Percentiles rank a stretch among this genome's conserved stretches.
Evolutionary conservation across 179 eudicot species (phyloP).

Genomic region (Gypsophila paniculata): DNA sequence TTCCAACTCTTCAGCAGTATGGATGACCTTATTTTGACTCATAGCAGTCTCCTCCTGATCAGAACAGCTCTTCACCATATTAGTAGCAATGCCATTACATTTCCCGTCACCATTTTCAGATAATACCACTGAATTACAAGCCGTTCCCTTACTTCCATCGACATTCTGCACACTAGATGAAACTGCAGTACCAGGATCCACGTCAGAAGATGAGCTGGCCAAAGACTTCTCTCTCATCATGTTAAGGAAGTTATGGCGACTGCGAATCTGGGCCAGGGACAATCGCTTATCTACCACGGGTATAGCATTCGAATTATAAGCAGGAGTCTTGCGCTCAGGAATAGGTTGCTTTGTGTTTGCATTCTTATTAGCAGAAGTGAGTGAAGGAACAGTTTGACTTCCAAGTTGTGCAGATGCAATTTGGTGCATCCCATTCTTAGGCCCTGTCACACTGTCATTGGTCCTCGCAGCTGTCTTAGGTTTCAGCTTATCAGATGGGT

Average conservation of each 20-base stretch:
- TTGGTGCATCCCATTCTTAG: slow-evolving; percentile 47
- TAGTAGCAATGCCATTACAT: slow-evolving; percentile 36
- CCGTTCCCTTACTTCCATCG: slow-evolving; percentile 30
- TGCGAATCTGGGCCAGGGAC: slow-evolving; percentile 48
- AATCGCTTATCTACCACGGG: slow-evolving; percentile 46
- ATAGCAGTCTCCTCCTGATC: slow-evolving; percentile 30
- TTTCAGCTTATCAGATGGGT: slow-evolving; percentile 66
- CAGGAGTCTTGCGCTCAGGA: slow-evolving; percentile 37
- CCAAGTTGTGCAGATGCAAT: slow-evolving; percentile 39
- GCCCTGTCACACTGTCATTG: slow-evolving; percentile 25
- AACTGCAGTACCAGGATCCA: slow-evolving; percentile 30
- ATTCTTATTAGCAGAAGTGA: slow-evolving; percentile 33
- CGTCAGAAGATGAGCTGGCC: slow-evolving; percentile 33
- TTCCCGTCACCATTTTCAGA: slow-evolving; percentile 30
- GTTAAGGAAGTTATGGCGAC: slow-evolving; percentile 79
- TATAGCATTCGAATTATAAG: slow-evolving; percentile 27
- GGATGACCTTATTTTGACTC: slow-evolving; percentile 29
- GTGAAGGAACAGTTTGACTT: slow-evolving; percentile 39
- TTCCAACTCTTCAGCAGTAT: slow-evolving; percentile 72
- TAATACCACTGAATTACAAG: slow-evolving; percentile 24
- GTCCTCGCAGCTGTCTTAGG: slow-evolving; percentile 36
- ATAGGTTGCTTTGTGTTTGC: slow-evolving; percentile 25
- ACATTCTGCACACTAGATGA: slow-evolving; percentile 36
- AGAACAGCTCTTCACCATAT: slow-evolving; percentile 23
- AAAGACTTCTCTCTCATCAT: slow-evolving; percentile 66